Base-by-base conservation (phyloP, 192 early-diverging fungal genomes). In the Allomyces macrogynus region DNA sequence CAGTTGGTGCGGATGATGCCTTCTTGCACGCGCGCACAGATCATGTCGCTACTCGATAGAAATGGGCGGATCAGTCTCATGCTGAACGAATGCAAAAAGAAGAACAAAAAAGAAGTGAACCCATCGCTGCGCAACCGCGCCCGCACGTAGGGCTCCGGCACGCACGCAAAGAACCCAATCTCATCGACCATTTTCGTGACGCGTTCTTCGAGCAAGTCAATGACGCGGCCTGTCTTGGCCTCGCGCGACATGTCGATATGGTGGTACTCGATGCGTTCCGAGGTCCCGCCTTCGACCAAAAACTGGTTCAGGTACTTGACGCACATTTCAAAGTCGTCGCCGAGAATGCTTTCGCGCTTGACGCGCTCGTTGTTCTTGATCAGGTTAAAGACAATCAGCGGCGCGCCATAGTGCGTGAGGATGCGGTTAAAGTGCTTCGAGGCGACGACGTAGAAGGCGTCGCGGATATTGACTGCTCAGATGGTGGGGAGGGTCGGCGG, bases 181-280 rank as follows among this genome's bases (percentile, higher is more conserved):
- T 57, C 49, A 14, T 57, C 44, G n/a, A 43, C 73, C 9, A 90
- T 86, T 61, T 91, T 81, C 69, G 93, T 85, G 0, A 89, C 88
- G 63, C 93, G 84, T 40, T 90, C 86, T 69, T 97, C 93, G 20
- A 99, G 76, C 8, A 84, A 80, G 0, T 85, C 84, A 61, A 95
- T 86, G 16, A 97, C 95, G 71, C 49, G 49, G 12, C 49, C 49
- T 76, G 82, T 92, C 74, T 95, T 96, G 10, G 89, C 90, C 12
- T 93, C 93, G 25, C 91, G 74, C 23, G 95, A 93, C 95, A 99
- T 99, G 73, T 99, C 95, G 92, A 92, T 95, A 4, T 89, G 89
- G 67, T 92, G 81, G 71, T 99, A 95, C 64, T 81, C 74, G 61
- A 97, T 89, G 68, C 84, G 84, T 12, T 86, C 81, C 20, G 85